phyloP scores from a whole-genome alignment of 2,329 filamentous ascomycete genomes.

The Talaromyces amestolkiae region DNA sequence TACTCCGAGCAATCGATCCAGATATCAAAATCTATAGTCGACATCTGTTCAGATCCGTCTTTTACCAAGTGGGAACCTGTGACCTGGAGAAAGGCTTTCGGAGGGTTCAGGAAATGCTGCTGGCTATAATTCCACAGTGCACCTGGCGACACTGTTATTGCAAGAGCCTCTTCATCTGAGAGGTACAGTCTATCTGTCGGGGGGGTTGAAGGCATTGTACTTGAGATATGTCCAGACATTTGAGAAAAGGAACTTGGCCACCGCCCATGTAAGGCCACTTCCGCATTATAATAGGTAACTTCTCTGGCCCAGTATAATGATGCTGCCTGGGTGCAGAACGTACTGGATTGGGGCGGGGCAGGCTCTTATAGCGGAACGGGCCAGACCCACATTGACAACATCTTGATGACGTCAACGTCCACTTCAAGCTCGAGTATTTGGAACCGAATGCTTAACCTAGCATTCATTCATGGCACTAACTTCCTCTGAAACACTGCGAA shows the following conservation, averaged over 20 bases:
- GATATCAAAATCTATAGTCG: neutral
- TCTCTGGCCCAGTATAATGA: too few species aligned
- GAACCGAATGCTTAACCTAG: too few species aligned
- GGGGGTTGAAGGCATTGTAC: neutral
- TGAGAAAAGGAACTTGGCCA: neutral
- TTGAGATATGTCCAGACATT: neutral
- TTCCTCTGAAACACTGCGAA: too few species aligned
- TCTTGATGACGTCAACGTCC: too few species aligned
- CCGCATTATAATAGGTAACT: neutral
- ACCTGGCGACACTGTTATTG: neutral
- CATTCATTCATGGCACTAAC: too few species aligned
- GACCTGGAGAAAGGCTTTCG: neutral
- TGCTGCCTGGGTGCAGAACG: too few species aligned
- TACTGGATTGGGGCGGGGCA: too few species aligned
- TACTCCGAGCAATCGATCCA: constrained; percentile 1
- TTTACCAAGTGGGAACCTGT: neutral
- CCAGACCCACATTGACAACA: too few species aligned
- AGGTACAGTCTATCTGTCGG: neutral
- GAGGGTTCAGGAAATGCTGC: neutral
- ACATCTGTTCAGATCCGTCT: neutral
- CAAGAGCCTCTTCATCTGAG: constrained; percentile 4
- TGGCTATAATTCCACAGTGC: constrained; percentile 3
- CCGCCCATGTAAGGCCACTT: neutral
- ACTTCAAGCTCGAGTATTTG: too few species aligned
- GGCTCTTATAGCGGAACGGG: too few species aligned